Evolutionary conservation across 768 basidiomycete genomes (phyloP).

Genomic region (Tricholomella constricta): DNA sequence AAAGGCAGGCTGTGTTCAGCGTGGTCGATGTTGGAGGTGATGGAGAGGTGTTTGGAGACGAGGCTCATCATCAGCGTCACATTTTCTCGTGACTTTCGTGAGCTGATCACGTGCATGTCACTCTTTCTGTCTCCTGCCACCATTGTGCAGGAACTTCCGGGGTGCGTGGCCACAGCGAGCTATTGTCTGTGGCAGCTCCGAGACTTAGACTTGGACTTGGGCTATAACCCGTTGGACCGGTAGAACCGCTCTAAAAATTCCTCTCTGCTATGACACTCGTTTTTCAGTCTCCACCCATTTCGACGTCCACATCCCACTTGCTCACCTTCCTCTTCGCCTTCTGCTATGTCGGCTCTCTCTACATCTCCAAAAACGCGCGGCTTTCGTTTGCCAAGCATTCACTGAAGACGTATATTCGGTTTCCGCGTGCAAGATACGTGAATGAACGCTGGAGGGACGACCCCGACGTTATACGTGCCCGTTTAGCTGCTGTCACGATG

Average conservation of each 20-base stretch:
- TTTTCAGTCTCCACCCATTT: slow-evolving; percentile 27
- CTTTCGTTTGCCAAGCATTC: slow-evolving; percentile 47
- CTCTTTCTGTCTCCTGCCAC: slow-evolving; percentile 1
- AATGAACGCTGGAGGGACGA: slow-evolving; percentile 76
- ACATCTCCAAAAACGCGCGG: slow-evolving; percentile 67
- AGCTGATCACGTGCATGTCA: slow-evolving; percentile 7
- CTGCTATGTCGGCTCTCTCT: slow-evolving; percentile 83
- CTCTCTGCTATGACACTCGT: slow-evolving; percentile 27
- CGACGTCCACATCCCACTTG: slow-evolving; percentile 45
- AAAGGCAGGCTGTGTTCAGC: background rate
- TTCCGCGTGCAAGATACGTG: slow-evolving; percentile 24
- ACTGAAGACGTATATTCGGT: slow-evolving; percentile 26
- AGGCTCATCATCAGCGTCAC: no score
- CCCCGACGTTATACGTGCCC: slow-evolving; percentile 79
- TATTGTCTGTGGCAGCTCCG: slow-evolving; percentile 1
- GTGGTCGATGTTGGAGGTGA: background rate
- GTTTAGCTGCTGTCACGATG: slow-evolving; percentile 65
- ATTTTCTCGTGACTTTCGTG: slow-evolving; percentile 5
- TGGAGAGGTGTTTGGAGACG: background rate
- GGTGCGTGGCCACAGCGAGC: background rate
- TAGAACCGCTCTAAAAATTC: background rate
- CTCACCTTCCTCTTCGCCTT: slow-evolving; percentile 60
- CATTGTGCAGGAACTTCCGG: slow-evolving; percentile 1
- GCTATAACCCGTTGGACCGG: slow-evolving; percentile 1
- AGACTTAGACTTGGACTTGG: background rate